A percentile compares a stretch with the other conserved stretches of the same genome.
These are phyloP conservation scores for Pyrenophora seminiperda DNA, from an alignment of 2,329 filamentous ascomycete genomes.

Conservation along the genomic window DNA sequence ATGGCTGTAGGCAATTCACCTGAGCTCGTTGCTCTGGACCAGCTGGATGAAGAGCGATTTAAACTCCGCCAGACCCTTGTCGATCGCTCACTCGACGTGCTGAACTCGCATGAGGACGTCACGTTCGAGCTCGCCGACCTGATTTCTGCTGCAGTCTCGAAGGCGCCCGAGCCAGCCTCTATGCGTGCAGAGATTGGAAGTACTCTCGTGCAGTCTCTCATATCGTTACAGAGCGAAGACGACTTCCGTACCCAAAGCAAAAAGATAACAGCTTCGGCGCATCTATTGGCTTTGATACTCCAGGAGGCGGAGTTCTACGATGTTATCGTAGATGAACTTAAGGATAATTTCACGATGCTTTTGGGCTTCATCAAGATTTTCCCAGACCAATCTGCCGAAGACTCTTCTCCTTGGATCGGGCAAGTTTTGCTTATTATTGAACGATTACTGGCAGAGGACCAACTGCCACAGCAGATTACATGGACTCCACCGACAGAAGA, in stretches of 20 bases:
- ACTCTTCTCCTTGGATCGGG: slow-evolving; percentile 89
- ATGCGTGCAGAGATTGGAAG: slow-evolving; percentile 76
- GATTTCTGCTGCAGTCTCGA: slow-evolving; percentile 72
- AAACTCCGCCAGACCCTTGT: slow-evolving; percentile 78
- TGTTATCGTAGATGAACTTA: slow-evolving; percentile 73
- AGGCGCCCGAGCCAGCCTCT: slow-evolving; percentile 63
- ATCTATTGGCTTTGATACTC: slow-evolving; percentile 84
- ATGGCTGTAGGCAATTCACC: slow-evolving; percentile 40
- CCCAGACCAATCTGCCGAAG: slow-evolving; percentile 69
- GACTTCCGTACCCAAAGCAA: slow-evolving; percentile 62
- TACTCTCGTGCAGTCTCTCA: slow-evolving; percentile 81
- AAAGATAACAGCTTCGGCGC: slow-evolving; percentile 88
- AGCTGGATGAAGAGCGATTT: slow-evolving; percentile 75
- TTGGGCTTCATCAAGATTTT: slow-evolving; percentile 78
- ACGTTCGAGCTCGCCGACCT: slow-evolving; percentile 91
- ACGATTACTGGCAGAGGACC: slow-evolving; percentile 85
- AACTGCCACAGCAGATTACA: slow-evolving; percentile 73
- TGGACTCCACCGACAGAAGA: slow-evolving; percentile 67
- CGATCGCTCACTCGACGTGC: slow-evolving; percentile 86
- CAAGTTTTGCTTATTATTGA: slow-evolving; percentile 90
- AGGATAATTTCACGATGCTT: slow-evolving; percentile 75
- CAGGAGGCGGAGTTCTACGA: slow-evolving; percentile 83
- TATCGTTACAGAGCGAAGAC: slow-evolving; percentile 66
- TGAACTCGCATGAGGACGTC: slow-evolving; percentile 83
- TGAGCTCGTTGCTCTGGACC: slow-evolving; percentile 68